A percentile compares a stretch with the other conserved stretches of the same genome.
phyloP scores from a whole-genome alignment of 1,284 basidiomycete genomes.

The Cryptococcus maquisensis region DNA sequence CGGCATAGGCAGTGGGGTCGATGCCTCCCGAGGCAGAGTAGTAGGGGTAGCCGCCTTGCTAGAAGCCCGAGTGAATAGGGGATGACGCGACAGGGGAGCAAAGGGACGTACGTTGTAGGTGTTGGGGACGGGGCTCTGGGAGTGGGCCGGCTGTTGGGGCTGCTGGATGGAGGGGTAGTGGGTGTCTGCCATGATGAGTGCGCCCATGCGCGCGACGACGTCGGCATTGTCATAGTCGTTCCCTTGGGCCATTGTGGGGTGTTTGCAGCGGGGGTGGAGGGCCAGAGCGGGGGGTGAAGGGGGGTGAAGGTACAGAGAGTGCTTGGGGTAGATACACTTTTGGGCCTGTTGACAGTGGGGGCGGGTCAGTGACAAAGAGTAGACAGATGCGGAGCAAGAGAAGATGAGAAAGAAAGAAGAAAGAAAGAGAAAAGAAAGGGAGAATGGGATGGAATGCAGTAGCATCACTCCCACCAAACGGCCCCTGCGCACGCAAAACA shows the following conservation, averaged over 20 bases:
- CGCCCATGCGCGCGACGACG: constrained; percentile 9
- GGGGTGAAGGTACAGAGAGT: neutral
- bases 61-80: constrained; percentile 3
- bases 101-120: constrained; percentile 6
- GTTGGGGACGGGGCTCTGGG: constrained; percentile 6
- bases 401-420: constrained; percentile 6
- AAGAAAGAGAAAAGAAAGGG: constrained; percentile 7
- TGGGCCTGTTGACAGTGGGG: no score
- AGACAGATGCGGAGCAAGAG: no score
- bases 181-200: constrained; percentile 3
- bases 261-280: no score
- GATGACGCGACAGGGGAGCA: constrained; percentile 1
- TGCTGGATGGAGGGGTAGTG: constrained; percentile 9
- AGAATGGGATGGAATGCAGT: constrained; percentile 1
- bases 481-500: neutral
- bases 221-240: constrained; percentile 9
- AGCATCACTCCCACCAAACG: neutral
- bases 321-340: no score
- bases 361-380: no score
- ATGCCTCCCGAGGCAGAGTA: constrained; percentile 4
- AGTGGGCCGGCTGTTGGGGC: neutral
- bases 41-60: constrained; percentile 7
- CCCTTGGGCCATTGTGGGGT: constrained; percentile 5
- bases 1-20: neutral
- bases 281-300: no score